Evolutionary conservation across 306 rosid genomes (phyloP), one percentile per base, ranked within the genome.

Genomic region (Ormosia emarginata): DNA sequence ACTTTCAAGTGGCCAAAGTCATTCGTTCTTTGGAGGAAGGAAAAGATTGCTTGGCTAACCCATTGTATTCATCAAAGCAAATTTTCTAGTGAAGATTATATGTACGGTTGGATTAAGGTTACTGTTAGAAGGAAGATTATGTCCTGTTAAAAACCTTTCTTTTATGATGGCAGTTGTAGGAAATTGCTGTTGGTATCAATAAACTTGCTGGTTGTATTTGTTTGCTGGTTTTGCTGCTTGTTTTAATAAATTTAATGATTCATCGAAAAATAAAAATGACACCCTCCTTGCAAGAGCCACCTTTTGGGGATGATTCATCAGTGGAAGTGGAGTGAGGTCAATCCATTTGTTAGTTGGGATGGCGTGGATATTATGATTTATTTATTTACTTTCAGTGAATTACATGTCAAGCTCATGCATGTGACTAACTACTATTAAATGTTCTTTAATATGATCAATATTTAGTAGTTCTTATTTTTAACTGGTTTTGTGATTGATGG

Each of bases 261-360:
- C 39, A 33, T n/a, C 6, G 5, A 36, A 64, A 34, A 43, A 34
- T 17, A 43, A 32, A 52, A 50, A 13, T 67, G 43, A n/a, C 64
- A 53, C 6, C 18, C 11, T 59, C 44, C 39, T 67, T 36, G 37
- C 29, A 3, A 10, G 50, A 50, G 56, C 40, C 67, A 36, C 59
- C n/a, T 69, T 74, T 68, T 37, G 55, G 76, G 62, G 67, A 82
- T 69, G 50, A 14, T 68, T 79, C 44, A 43, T 79, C 33, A 29
- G 58, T 82, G 67, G 32, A 10, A 49, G 57, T 11, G 67, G 49
- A 82, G 52, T 70, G 62, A 61, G 37, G 8, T 41, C 41, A 34
- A 50, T 46, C 62, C 8, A 13, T 49, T 58, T 77, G 30, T 78
- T 53, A 55, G 58, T 34, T 18, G 57, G 70, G 44, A 46, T 71